These are phyloP conservation scores for Peronospora destructor DNA, from an alignment of 352 stramenopile genomes.

Conservation along the genomic window DNA sequence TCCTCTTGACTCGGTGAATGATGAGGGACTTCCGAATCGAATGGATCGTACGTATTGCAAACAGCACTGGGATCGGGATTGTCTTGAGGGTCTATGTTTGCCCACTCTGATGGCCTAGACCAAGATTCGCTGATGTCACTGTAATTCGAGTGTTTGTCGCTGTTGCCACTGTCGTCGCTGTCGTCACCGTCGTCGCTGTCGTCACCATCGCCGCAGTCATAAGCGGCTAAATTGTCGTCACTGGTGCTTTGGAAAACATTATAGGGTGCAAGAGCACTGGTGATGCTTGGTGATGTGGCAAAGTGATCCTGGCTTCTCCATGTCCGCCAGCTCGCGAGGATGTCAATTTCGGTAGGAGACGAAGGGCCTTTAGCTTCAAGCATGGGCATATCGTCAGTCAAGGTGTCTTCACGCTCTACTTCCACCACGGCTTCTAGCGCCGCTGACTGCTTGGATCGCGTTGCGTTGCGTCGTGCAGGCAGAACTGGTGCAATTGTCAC, in stretches of 20 bases:
- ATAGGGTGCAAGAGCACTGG: background rate
- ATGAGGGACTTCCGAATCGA: background rate
- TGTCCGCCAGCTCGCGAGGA: conserved; percentile 29
- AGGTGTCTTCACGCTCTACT: background rate
- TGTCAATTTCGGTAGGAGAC: conserved; percentile 19
- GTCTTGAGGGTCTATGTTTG: conserved; percentile 8
- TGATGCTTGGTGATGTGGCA: conserved; percentile 7
- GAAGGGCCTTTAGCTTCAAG: conserved; percentile 17
- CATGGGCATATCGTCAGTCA: conserved; percentile 15
- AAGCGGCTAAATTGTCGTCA: background rate
- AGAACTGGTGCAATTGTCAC: conserved; percentile 12
- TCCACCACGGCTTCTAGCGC: conserved; percentile 6
- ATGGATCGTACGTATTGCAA: background rate
- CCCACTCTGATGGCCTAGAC: conserved; percentile 17
- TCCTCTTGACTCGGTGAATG: conserved; percentile 7
- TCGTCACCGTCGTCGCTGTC: conserved; percentile 3
- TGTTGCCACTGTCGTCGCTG: conserved; percentile 1
- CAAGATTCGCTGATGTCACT: conserved; percentile 29
- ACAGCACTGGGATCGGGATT: background rate
- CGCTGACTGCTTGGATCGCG: conserved; percentile 1
- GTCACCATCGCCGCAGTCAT: background rate
- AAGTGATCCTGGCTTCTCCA: conserved; percentile 26
- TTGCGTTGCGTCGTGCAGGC: conserved; percentile 1
- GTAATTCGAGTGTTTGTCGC: conserved; percentile 9
- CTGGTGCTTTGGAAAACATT: background rate